Conservation (phyloP, 495 filamentous ascomycete genomes). For the Parmelia sp. region DNA sequence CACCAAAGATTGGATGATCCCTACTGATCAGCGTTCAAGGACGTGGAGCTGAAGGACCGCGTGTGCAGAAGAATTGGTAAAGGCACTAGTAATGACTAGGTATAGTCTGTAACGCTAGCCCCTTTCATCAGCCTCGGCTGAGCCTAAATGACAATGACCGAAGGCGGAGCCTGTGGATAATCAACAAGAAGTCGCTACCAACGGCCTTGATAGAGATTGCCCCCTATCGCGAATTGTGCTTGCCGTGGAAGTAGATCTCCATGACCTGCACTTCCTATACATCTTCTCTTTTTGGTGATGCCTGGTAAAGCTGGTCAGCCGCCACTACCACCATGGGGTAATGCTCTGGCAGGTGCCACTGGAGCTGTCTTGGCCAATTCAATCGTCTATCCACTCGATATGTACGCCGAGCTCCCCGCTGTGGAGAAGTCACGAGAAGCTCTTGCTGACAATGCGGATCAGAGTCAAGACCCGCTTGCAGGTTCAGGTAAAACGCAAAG, state of each 20-base stretch:
- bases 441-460: constrained; percentile 12
- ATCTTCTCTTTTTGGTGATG: constrained; percentile 46
- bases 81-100: too few relatives aligned
- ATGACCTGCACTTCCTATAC: neutral
- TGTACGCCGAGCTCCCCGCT: constrained; percentile 52
- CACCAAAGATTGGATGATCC: neutral
- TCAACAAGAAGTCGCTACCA: neutral
- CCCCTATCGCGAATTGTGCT: neutral
- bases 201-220: neutral
- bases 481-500: constrained; percentile 79
- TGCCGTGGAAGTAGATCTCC: neutral
- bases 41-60: too few relatives aligned
- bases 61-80: too few relatives aligned
- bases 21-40: neutral
- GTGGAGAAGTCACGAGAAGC: neutral
- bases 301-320: constrained; percentile 71
- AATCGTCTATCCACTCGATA: constrained; percentile 91
- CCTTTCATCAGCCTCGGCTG: neutral
- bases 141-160: neutral
- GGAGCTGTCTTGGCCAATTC: constrained; percentile 94
- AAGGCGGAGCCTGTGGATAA: too few relatives aligned
- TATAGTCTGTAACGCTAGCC: neutral
- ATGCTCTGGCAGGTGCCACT: constrained; percentile 84
- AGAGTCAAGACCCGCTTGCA: constrained; percentile 97
- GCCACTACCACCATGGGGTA: constrained; percentile 84